Evolutionary conservation across 306 rosid species (phyloP).

Genomic region (Trichosanthes cucumerina): DNA sequence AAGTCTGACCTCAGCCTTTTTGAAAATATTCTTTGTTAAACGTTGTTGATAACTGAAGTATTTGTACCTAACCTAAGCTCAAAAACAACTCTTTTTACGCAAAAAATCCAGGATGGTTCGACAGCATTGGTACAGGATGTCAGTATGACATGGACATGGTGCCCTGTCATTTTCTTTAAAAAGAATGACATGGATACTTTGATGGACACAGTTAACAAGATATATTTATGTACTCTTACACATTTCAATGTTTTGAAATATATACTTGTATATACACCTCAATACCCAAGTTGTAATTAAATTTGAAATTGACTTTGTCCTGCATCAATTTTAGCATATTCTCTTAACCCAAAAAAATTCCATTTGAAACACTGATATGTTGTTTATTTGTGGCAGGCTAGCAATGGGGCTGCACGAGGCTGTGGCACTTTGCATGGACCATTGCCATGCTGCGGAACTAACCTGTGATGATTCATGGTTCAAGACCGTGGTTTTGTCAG

Average conservation of each 20-base stretch:
- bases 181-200: background rate
- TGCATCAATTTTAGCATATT: background rate
- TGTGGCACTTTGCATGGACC: constrained; percentile 74
- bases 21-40: background rate
- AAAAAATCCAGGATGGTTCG: background rate
- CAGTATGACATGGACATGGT: background rate
- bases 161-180: background rate
- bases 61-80: background rate
- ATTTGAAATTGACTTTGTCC: background rate
- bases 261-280: too few relatives aligned
- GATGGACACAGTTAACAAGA: background rate
- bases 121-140: background rate
- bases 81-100: background rate
- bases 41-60: background rate
- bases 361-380: background rate
- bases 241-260: background rate
- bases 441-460: constrained; percentile 56
- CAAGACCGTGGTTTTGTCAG: constrained; percentile 69
- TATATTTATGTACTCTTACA: background rate
- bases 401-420: constrained; percentile 87
- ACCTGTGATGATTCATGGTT: constrained; percentile 57
- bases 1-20: constrained; percentile 21
- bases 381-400: constrained; percentile 36
- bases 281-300: background rate
- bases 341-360: background rate